phyloP scores from a whole-genome alignment of 2,329 filamentous ascomycete species.

The Sporothrix protearum region DNA sequence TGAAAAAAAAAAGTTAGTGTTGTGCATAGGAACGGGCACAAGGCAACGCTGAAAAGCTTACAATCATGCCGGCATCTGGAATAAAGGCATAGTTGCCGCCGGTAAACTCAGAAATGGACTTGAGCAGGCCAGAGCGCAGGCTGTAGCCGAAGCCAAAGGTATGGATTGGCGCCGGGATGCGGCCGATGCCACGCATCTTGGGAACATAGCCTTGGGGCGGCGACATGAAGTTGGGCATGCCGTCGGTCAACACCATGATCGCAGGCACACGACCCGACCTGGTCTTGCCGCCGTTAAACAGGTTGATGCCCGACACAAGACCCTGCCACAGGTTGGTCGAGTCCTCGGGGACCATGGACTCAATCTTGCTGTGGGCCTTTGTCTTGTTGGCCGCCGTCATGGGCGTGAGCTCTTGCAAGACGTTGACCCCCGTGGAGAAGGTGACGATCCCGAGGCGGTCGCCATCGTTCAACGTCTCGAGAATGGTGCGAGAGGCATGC shows the following conservation, averaged over 20 bases:
- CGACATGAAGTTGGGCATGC: slow-evolving; percentile 49
- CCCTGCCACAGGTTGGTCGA: slow-evolving; percentile 59
- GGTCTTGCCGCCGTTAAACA: slow-evolving; percentile 41
- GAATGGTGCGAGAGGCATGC: slow-evolving; percentile 56
- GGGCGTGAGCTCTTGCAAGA: slow-evolving; percentile 39
- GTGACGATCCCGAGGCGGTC: slow-evolving; percentile 59
- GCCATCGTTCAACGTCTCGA: slow-evolving; percentile 49
- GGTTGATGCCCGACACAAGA: slow-evolving; percentile 47
- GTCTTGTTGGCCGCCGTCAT: slow-evolving; percentile 50
- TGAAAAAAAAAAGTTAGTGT: not conserved
- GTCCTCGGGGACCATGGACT: slow-evolving; percentile 38
- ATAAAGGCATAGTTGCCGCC: slow-evolving; percentile 60
- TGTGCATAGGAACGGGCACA: not conserved
- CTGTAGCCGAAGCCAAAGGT: slow-evolving; percentile 55
- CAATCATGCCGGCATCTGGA: slow-evolving; percentile 59
- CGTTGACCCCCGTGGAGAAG: slow-evolving; percentile 44
- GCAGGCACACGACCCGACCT: slow-evolving; percentile 42
- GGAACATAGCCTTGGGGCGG: slow-evolving; percentile 53
- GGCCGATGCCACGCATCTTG: slow-evolving; percentile 45
- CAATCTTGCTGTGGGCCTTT: slow-evolving; percentile 42
- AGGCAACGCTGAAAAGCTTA: slow-evolving; percentile 31
- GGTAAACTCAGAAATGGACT: slow-evolving; percentile 57
- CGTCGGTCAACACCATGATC: slow-evolving; percentile 54
- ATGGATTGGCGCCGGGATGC: slow-evolving; percentile 46
- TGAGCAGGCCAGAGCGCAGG: slow-evolving; percentile 51